A percentile compares a stretch with the other conserved stretches of the same genome.
phyloP scores from a whole-genome alignment of 2,329 filamentous ascomycete genomes.

The Chrysoporthe austroafricana region DNA sequence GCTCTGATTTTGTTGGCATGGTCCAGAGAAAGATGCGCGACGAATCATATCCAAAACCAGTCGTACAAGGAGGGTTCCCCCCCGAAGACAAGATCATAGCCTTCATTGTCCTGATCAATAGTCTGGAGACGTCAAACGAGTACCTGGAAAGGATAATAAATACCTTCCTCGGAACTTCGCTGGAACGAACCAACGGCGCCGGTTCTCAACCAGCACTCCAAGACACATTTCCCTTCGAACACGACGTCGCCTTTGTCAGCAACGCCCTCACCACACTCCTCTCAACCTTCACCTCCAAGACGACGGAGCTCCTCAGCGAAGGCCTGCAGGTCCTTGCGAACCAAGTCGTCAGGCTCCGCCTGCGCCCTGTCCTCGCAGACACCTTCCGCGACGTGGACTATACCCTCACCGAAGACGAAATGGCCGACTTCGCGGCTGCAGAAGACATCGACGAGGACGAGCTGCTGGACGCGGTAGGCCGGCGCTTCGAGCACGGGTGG shows the following conservation, averaged over 20 bases:
- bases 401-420: slow-evolving; percentile 65
- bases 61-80: slow-evolving; percentile 78
- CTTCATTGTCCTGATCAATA: slow-evolving; percentile 94
- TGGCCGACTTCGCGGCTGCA: slow-evolving; percentile 58
- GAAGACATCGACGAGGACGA: slow-evolving; percentile 58
- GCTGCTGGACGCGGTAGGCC: slow-evolving; percentile 69
- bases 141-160: slow-evolving; percentile 87
- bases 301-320: slow-evolving; percentile 80
- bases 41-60: slow-evolving; percentile 84
- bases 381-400: slow-evolving; percentile 94
- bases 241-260: slow-evolving; percentile 72
- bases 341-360: slow-evolving; percentile 81
- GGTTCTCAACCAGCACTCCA: slow-evolving; percentile 51
- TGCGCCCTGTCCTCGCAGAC: slow-evolving; percentile 83
- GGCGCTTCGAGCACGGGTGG: slow-evolving; percentile 85
- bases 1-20: slow-evolving; percentile 93
- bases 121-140: slow-evolving; percentile 87
- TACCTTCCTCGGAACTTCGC: slow-evolving; percentile 59
- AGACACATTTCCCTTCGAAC: slow-evolving; percentile 78
- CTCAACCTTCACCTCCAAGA: slow-evolving; percentile 74
- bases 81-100: slow-evolving; percentile 86
- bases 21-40: slow-evolving; percentile 97
- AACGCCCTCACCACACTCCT: slow-evolving; percentile 71
- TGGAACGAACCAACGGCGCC: slow-evolving; percentile 40
- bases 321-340: slow-evolving; percentile 85